Conservation (phyloP, 2,329 filamentous ascomycete species). For the Cordyceps militaris region DNA sequence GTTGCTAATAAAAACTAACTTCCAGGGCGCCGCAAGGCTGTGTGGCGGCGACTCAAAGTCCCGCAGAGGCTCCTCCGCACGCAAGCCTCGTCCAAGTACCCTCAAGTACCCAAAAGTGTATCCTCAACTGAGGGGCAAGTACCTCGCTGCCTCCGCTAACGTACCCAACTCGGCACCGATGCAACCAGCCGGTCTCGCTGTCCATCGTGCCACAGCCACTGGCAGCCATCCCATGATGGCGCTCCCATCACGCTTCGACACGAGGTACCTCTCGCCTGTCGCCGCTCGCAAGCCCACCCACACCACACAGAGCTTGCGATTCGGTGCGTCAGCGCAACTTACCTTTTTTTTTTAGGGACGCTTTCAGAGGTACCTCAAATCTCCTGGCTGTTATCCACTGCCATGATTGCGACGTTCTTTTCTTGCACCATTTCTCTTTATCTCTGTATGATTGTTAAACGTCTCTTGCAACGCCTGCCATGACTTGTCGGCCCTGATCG, state of each 20-base stretch:
- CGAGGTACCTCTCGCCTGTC: background rate
- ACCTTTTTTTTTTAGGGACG: background rate
- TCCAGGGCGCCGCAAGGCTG: background rate
- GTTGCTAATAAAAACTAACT: no score
- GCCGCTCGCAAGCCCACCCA: background rate
- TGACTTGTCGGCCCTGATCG: conserved; percentile 1
- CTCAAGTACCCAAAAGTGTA: background rate
- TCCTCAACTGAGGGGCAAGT: no score
- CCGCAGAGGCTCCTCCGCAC: background rate
- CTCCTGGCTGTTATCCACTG: background rate
- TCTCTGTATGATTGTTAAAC: conserved; percentile 3
- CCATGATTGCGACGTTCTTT: background rate
- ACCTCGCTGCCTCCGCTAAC: no score
- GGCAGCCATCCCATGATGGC: background rate
- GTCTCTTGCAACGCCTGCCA: conserved; percentile 4
- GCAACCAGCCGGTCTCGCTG: background rate
- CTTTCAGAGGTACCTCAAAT: background rate
- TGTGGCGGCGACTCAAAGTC: background rate
- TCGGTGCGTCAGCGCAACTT: conserved; percentile 6
- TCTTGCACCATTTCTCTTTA: background rate
- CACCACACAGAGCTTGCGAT: background rate
- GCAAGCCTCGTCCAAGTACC: background rate
- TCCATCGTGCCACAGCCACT: background rate
- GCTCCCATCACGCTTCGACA: background rate
- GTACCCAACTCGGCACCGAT: no score